Base-by-base conservation (phyloP, 495 filamentous ascomycete genomes). In the Lentithecium fluviatile region DNA sequence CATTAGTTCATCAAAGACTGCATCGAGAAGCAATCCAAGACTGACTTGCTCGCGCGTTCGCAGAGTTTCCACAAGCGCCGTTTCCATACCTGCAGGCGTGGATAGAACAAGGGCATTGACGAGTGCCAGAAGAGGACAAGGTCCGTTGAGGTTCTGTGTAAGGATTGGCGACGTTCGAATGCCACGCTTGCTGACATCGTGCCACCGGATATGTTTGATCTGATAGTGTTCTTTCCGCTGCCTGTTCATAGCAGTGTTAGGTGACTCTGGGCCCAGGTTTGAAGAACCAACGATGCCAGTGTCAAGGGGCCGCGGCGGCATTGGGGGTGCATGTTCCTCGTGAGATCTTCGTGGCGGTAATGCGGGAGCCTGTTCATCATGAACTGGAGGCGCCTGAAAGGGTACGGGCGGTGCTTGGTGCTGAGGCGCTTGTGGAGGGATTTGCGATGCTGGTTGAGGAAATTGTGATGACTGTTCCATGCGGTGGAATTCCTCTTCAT, bases 111-210 rank as follows among this genome's bases (percentile, higher is more conserved):
- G 78, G 0, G 92, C 92, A 71, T 98, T 98, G 52, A 98, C 92
- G 0, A 98, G 81, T 2, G 94, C 94, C 20, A 98, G 83, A 6
- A 97, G 76, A 7, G 94, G 94, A 69, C 94, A 98, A 12, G 94
- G 94, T 1, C 93, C 93, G 69, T 98, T 97, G 45, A 85, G 83
- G 60, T 96, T 97, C 68, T 98, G 93, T 2, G 93, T 83, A 23
- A 98, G 77, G 36, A 97, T 87, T 1, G 94, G 91, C 2, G 91
- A 87, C 25, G 77, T 74, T 11, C 81, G 74, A 32, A 84, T 69
- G 74, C 75, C 17, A 65, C 69, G 64, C 82, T 78, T 26, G 65
- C 73, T 29, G 25, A 66, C 67, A 72, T 84, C 82, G 55, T 73
- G 73, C 85, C 87, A 89, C 52, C 82, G 82, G 29, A 88, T 76